Evolutionary conservation across 1,284 basidiomycete species (phyloP).

Genomic region (Pseudozyma sp.): DNA sequence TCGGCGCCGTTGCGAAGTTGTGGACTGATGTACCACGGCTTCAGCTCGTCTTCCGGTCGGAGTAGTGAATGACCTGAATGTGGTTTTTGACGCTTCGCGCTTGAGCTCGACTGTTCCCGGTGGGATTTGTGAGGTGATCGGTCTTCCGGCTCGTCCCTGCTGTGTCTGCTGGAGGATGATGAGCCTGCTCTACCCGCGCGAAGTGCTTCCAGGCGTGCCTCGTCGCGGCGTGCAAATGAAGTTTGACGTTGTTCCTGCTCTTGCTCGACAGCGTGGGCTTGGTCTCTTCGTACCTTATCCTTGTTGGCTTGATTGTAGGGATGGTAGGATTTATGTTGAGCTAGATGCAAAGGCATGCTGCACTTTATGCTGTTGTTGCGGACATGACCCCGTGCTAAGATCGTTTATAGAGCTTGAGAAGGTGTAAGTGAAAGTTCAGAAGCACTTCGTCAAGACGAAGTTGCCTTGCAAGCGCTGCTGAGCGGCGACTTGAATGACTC

Average conservation of each 20-base stretch:
- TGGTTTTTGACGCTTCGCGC: not conserved
- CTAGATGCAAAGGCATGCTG: slow-evolving; percentile 36
- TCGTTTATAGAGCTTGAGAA: not conserved
- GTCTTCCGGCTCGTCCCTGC: not conserved
- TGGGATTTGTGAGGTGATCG: not conserved
- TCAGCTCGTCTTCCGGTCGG: slow-evolving; percentile 44
- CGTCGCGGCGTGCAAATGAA: slow-evolving; percentile 16
- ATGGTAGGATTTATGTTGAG: slow-evolving; percentile 32
- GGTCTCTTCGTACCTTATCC: slow-evolving; percentile 7
- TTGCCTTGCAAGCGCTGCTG: no score
- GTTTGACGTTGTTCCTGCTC: slow-evolving; percentile 9
- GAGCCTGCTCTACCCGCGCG: slow-evolving; percentile 3
- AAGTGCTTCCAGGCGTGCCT: slow-evolving; percentile 19
- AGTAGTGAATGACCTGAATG: slow-evolving; percentile 21
- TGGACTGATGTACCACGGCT: slow-evolving; percentile 57
- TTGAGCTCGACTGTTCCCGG: not conserved
- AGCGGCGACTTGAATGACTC: not conserved
- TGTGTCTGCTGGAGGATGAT: not conserved
- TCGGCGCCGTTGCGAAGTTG: slow-evolving; percentile 52
- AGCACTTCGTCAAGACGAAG: no score
- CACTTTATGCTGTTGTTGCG: not conserved
- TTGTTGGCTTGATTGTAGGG: slow-evolving; percentile 20
- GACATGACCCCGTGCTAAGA: not conserved
- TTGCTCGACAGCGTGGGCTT: slow-evolving; percentile 12
- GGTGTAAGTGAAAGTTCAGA: no score